A percentile compares a stretch with the other conserved stretches of the same genome.
These are phyloP conservation scores for Monilinia fructigena DNA, from an alignment of 2,329 filamentous ascomycete genomes.

Conservation along the genomic window DNA sequence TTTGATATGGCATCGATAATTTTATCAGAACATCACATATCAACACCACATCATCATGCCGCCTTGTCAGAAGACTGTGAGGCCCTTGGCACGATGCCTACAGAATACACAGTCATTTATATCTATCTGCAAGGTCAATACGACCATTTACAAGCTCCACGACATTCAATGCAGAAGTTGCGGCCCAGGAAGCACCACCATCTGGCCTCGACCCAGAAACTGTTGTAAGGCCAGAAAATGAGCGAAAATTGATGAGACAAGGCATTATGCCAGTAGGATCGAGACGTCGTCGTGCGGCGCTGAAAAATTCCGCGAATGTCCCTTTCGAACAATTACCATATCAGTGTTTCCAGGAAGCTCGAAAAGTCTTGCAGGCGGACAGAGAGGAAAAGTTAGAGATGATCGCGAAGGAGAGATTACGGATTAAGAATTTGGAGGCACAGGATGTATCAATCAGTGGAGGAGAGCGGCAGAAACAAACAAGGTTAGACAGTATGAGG, in stretches of 20 bases:
- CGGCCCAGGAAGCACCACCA: conserved; percentile 41
- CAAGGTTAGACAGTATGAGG: conserved; percentile 66
- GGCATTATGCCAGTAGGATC: conserved; percentile 77
- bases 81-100: conserved; percentile 56
- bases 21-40: conserved; percentile 30
- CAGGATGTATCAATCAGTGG: conserved; percentile 57
- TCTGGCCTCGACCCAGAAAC: conserved; percentile 63
- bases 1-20: conserved; percentile 31
- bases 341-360: conserved; percentile 96
- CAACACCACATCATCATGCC: conserved; percentile 48
- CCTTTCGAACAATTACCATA: conserved; percentile 94
- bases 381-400: conserved; percentile 74
- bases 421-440: conserved; percentile 66
- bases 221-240: conserved; percentile 62
- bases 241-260: conserved; percentile 65
- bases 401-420: conserved; percentile 65
- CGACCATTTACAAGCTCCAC: conserved; percentile 40
- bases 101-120: conserved; percentile 42
- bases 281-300: conserved; percentile 73
- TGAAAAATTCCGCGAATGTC: conserved; percentile 61
- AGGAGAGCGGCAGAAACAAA: conserved; percentile 64
- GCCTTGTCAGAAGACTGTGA: conserved; percentile 56
- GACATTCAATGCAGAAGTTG: conserved; percentile 41
- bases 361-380: conserved; percentile 77
- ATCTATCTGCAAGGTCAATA: conserved; percentile 32